phyloP scores from a whole-genome alignment of 106 monocot species.

The Triglochin maritima region DNA sequence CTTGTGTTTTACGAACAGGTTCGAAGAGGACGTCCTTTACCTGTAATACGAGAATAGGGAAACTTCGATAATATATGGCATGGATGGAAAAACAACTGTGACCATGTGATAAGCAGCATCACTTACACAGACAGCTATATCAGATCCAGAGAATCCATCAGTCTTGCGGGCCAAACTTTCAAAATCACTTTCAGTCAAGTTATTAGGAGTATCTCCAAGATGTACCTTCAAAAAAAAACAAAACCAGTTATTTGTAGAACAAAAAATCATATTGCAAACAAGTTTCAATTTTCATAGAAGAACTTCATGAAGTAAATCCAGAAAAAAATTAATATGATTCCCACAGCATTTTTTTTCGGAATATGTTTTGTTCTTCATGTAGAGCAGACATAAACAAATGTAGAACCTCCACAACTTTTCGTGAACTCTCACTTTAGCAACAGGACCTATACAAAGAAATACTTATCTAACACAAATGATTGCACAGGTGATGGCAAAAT shows the following conservation, averaged over 20 bases:
- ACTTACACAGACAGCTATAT: conserved; percentile 77
- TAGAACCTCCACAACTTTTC: too few relatives aligned
- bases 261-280: too few relatives aligned
- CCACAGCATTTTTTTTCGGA: too few relatives aligned
- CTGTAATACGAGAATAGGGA: conserved; percentile 14
- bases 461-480: too few relatives aligned
- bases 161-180: conserved; percentile 53
- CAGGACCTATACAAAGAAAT: too few relatives aligned
- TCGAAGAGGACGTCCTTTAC: conserved; percentile 81
- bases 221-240: conserved; percentile 42
- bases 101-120: neutral
- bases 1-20: conserved; percentile 80
- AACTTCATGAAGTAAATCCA: too few relatives aligned
- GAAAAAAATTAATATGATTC: too few relatives aligned
- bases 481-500: neutral
- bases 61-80: neutral
- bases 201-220: conserved; percentile 71
- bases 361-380: too few relatives aligned
- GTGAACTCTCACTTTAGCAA: too few relatives aligned
- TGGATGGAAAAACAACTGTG: neutral
- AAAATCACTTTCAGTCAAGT: conserved; percentile 62
- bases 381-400: too few relatives aligned
- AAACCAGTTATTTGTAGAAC: neutral
- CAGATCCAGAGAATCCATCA: conserved; percentile 79
- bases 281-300: too few relatives aligned